A percentile compares a stretch with the other conserved stretches of the same genome.
These are phyloP conservation scores for Suillus ampliporus DNA, from an alignment of 768 basidiomycete genomes.

Conservation along the genomic window DNA sequence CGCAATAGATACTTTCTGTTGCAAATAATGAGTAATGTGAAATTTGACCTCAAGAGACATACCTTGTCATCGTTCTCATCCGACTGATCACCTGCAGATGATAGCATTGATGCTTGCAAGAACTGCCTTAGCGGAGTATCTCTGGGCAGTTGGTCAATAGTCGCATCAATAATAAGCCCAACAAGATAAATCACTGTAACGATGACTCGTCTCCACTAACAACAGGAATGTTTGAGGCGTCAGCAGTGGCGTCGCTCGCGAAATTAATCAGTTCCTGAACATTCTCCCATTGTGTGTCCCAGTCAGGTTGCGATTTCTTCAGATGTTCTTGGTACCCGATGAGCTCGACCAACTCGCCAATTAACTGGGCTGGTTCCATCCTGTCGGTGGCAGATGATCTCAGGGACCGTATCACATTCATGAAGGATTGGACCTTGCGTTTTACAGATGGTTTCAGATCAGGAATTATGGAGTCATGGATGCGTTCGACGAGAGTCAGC, in stretches of 20 bases:
- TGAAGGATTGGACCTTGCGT: slow-evolving; percentile 64
- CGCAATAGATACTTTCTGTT: slow-evolving; percentile 79
- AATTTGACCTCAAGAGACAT: slow-evolving; percentile 15
- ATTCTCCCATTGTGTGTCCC: slow-evolving; percentile 83
- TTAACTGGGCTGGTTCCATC: slow-evolving; percentile 63
- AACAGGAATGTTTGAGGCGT: slow-evolving; percentile 13
- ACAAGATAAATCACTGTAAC: neutral
- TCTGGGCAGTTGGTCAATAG: slow-evolving; percentile 28
- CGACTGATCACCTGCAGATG: slow-evolving; percentile 75
- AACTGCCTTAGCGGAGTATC: slow-evolving; percentile 71
- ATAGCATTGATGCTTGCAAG: slow-evolving; percentile 81
- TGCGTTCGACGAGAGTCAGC: slow-evolving; percentile 64
- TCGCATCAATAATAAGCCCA: neutral
- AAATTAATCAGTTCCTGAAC: slow-evolving; percentile 85
- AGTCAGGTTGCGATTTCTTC: slow-evolving; percentile 73
- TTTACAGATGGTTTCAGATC: slow-evolving; percentile 73
- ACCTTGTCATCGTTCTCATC: slow-evolving; percentile 56
- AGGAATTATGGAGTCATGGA: slow-evolving; percentile 61
- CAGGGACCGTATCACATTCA: slow-evolving; percentile 58
- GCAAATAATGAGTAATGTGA: slow-evolving; percentile 2
- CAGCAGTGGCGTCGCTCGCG: slow-evolving; percentile 59
- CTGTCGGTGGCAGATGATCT: slow-evolving; percentile 62
- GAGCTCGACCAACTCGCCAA: slow-evolving; percentile 59
- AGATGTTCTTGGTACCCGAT: slow-evolving; percentile 73
- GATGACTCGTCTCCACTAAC: neutral